Base-by-base conservation (phyloP, 1,284 basidiomycete species). In the Golubevia sp. region DNA sequence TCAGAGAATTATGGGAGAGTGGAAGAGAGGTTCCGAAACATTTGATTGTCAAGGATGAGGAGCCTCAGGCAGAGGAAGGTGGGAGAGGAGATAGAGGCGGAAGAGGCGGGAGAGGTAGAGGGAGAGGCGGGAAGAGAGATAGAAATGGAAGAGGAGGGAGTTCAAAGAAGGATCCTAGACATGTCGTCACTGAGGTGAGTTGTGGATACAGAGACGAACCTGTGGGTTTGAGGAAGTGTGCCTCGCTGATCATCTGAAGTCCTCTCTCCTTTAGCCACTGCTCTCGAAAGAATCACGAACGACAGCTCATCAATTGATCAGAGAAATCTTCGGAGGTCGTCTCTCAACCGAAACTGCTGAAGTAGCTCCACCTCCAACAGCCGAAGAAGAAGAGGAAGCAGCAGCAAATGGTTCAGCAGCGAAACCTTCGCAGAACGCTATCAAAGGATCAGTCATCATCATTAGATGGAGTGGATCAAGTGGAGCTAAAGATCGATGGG, bases 281-380 rank as follows among this genome's bases (percentile, higher is more conserved):
- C 56, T 63, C n/a, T 62, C 67, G 61, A 82, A 82, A 54, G 62
- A 68, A 8, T 63, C 72, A 25, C 66, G 79, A 5, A 73, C 79
- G 15, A 63, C 65, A 49, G 68, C 72, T 25, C 79, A 82, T 60
- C 68, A 71, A 53, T 61, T 81, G 21, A 56, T 82, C 18, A 71
- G 79, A 6, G 68, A 70, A 23, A 61, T 79, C 3, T 74, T 76
- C 48, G 25, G 25, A 7, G 50, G 50, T 26, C 21, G 50, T 7
- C 13, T 52, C 13, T 23, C 50, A 5, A 52, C 6, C 11, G 50
- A 52, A 52, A 23, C 50, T 5, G 13, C 21, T 23, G 50, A 52
- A 52, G 13, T 52, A 6, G 6, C 50, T 5, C 6, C 6, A 52
- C 21, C 21, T 6, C 50, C 21, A 6, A 27, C 21, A 52, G 50